Percentiles rank a stretch among this genome's conserved stretches.
Conservation (phyloP, 2,329 filamentous ascomycete species). For the Fusarium setosum region DNA sequence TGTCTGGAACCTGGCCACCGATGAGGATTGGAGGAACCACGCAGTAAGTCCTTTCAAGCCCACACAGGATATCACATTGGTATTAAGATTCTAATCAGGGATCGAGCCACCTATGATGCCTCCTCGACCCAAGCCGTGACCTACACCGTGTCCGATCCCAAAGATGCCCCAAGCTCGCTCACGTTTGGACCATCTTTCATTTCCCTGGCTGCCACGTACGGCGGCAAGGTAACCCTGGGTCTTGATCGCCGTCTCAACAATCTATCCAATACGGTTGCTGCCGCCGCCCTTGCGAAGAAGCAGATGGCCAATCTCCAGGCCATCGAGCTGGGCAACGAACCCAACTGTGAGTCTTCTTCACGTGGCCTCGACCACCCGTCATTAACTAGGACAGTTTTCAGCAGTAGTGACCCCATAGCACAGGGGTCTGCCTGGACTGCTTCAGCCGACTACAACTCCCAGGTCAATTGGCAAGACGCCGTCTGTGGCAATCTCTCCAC, state of each 20-base stretch:
- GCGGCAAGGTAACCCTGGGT: slow-evolving; percentile 62
- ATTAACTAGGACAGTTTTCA: slow-evolving; percentile 7
- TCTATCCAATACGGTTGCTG: slow-evolving; percentile 64
- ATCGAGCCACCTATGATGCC: slow-evolving; percentile 63
- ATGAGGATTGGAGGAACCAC: slow-evolving; percentile 70
- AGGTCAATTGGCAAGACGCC: slow-evolving; percentile 47
- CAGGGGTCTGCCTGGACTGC: slow-evolving; percentile 45
- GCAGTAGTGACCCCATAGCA: slow-evolving; percentile 35
- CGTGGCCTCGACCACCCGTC: background rate
- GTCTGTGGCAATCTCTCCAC: slow-evolving; percentile 45
- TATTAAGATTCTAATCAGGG: slow-evolving; percentile 42
- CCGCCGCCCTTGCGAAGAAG: slow-evolving; percentile 57
- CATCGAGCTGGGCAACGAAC: slow-evolving; percentile 69
- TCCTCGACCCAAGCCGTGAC: slow-evolving; percentile 57
- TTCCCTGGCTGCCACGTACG: slow-evolving; percentile 59
- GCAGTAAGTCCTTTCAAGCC: too few relatives aligned
- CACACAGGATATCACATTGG: too few relatives aligned
- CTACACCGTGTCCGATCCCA: slow-evolving; percentile 59
- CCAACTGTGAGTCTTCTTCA: slow-evolving; percentile 57
- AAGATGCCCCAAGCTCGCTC: slow-evolving; percentile 60
- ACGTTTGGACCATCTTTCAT: slow-evolving; percentile 66
- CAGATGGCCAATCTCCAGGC: slow-evolving; percentile 62
- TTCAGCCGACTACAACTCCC: slow-evolving; percentile 45
- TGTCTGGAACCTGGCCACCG: slow-evolving; percentile 64
- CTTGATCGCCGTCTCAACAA: slow-evolving; percentile 65